Conservation (phyloP, 805 yeast species). For the Zygotorulaspora danielsina region DNA sequence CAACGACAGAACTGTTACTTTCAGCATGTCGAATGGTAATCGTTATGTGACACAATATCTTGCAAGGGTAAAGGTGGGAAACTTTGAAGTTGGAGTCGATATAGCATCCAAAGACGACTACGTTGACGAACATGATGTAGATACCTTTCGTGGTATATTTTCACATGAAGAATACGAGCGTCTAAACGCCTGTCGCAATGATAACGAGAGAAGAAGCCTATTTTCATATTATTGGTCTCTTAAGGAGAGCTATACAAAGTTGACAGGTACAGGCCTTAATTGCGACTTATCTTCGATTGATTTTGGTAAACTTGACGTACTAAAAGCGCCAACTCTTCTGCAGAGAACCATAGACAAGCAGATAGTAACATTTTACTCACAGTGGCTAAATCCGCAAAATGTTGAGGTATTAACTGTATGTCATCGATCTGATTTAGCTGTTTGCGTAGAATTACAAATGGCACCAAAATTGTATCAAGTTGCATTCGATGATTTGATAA, state of each 20-base stretch:
- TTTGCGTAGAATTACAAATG: neutral
- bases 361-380: conserved; percentile 20
- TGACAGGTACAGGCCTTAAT: conserved; percentile 56
- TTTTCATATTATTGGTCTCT: conserved; percentile 72
- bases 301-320: conserved; percentile 22
- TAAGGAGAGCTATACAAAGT: conserved; percentile 72
- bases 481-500: conserved; percentile 2
- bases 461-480: conserved; percentile 5
- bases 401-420: conserved; percentile 20
- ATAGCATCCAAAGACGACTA: conserved; percentile 39
- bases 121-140: conserved; percentile 27
- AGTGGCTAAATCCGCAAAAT: conserved; percentile 20
- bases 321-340: conserved; percentile 1
- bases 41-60: conserved; percentile 43
- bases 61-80: conserved; percentile 28
- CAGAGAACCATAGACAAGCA: conserved; percentile 10
- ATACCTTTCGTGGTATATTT: conserved; percentile 43
- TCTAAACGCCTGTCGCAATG: conserved; percentile 24
- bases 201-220: conserved; percentile 20
- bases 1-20: conserved; percentile 34
- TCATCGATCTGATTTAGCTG: neutral
- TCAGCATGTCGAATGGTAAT: conserved; percentile 59
- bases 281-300: conserved; percentile 32
- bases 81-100: conserved; percentile 43
- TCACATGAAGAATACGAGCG: conserved; percentile 35